Evolutionary conservation across 805 yeast genomes (phyloP).

Genomic region (Naumovozyma baii): DNA sequence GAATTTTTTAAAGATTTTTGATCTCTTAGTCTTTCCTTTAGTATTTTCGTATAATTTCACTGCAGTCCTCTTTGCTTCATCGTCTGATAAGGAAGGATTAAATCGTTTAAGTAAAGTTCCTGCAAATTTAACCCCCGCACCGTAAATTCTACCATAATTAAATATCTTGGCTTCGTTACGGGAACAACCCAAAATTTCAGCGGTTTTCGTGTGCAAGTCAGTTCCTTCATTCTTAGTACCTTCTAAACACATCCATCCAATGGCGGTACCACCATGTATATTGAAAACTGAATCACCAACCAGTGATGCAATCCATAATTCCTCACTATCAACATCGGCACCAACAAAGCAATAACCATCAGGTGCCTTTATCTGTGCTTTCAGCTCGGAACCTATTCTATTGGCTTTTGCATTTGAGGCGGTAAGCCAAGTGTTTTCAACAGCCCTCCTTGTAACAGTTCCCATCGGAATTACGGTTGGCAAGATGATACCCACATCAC

Average conservation of each 20-base stretch:
- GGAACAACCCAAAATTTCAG: constrained; percentile 76
- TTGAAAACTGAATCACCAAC: constrained; percentile 87
- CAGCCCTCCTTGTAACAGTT: constrained; percentile 91
- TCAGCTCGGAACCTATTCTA: constrained; percentile 87
- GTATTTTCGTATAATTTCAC: constrained; percentile 64
- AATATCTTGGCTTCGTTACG: constrained; percentile 90
- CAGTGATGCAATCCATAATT: constrained; percentile 93
- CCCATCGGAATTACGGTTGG: constrained; percentile 91
- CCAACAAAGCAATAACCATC: constrained; percentile 87
- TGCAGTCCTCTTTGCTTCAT: constrained; percentile 59
- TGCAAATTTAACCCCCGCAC: constrained; percentile 93
- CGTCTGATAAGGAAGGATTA: constrained; percentile 58
- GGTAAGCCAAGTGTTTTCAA: constrained; percentile 94
- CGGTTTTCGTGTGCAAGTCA: constrained; percentile 90
- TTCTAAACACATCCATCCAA: constrained; percentile 99
- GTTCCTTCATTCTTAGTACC: constrained; percentile 89
- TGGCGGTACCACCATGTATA: constrained; percentile 89
- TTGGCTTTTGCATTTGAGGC: constrained; percentile 86
- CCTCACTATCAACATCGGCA: constrained; percentile 98
- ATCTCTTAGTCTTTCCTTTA: constrained; percentile 51
- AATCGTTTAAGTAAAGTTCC: constrained; percentile 73
- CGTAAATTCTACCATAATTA: constrained; percentile 94
- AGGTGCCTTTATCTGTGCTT: constrained; percentile 80
- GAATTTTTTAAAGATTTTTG: constrained; percentile 29
- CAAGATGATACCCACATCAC: constrained; percentile 57